phyloP scores from a whole-genome alignment of 176 grass and related monocot species.

The Musa beccarii region DNA sequence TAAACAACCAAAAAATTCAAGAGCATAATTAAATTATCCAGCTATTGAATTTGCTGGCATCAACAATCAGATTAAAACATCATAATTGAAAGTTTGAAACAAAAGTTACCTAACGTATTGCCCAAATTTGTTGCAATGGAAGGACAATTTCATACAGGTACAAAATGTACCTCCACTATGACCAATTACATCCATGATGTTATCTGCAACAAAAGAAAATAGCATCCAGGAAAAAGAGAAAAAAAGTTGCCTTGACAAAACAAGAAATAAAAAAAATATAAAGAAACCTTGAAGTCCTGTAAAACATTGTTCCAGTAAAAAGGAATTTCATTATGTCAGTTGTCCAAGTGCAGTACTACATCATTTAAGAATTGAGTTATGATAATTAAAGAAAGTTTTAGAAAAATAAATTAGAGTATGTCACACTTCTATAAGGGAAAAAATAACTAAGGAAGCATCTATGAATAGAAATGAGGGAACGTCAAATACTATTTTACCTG shows the following conservation, averaged over 20 bases:
- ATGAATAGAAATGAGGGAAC: background rate
- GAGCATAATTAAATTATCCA: constrained; percentile 13
- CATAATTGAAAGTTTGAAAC: background rate
- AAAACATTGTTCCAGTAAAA: background rate
- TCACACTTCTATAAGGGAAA: background rate
- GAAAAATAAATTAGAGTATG: background rate
- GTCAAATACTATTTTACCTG: constrained; percentile 25
- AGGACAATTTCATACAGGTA: constrained; percentile 31
- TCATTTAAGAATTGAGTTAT: too few relatives aligned
- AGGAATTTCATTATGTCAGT: background rate
- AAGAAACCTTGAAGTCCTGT: background rate
- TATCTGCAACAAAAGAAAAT: constrained; percentile 32
- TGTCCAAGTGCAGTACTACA: background rate
- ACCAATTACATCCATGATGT: constrained; percentile 31
- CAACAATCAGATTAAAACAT: background rate
- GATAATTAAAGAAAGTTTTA: too few relatives aligned
- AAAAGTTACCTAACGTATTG: constrained; percentile 22
- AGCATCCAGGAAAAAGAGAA: background rate
- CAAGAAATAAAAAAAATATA: background rate
- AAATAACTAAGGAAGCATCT: background rate
- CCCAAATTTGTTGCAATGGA: constrained; percentile 55
- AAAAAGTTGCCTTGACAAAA: background rate
- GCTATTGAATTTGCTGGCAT: background rate
- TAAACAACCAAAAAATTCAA: background rate
- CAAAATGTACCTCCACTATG: constrained; percentile 10